Base-by-base conservation (phyloP, 345 rosid genomes). In the Salix koriyanagi region DNA sequence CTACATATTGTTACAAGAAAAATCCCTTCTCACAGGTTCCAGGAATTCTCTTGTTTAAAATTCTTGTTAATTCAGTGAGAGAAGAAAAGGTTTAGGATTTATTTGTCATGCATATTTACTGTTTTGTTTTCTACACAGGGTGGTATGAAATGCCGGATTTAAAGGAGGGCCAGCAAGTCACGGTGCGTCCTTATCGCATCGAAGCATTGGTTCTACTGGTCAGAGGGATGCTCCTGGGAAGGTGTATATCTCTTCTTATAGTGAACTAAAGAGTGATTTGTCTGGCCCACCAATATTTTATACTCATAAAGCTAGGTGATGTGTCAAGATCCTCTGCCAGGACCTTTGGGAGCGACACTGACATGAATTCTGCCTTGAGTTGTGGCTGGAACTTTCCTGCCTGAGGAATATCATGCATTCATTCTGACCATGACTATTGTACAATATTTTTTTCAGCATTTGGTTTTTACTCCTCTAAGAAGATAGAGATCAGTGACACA, bases 161-260 rank as follows among this genome's bases (percentile, higher is more conserved):
- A 82, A 68, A 75, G 99, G 98, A 79, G 70, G 70, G 87, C 91
- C 94, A 2, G 92, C 85, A 61, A 90, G 94, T 74, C 99, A 96
- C 83, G 99, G 99, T 84, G 81, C 87, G 52, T 96, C 98, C 76
- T 68, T 85, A 64, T 77, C 92, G 21, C 99, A 96, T 87, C 83
- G 97, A 79, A 86, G 88, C 70, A 54, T 71, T 78, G 99, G 98
- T 79, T 96, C 99, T 67, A 93, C 98, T 30, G 97, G 99, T 69
- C 98, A 93, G 88, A 90, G 99, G 85, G 98, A 94, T 86, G 90
- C 89, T 78, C 91, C 91, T 11, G 98, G 99, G 70, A 96, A 87
- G 97, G 99, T 95, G 68, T 65, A 82, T 83, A 69, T 75, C 70
- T 70, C 76, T 74, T 16, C 39, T 46, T 64, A 10, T n/a, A 30